A percentile compares a stretch with the other conserved stretches of the same genome.
Evolutionary conservation across 2,329 filamentous ascomycete genomes (phyloP).

Genomic region (Cytospora piceae): DNA sequence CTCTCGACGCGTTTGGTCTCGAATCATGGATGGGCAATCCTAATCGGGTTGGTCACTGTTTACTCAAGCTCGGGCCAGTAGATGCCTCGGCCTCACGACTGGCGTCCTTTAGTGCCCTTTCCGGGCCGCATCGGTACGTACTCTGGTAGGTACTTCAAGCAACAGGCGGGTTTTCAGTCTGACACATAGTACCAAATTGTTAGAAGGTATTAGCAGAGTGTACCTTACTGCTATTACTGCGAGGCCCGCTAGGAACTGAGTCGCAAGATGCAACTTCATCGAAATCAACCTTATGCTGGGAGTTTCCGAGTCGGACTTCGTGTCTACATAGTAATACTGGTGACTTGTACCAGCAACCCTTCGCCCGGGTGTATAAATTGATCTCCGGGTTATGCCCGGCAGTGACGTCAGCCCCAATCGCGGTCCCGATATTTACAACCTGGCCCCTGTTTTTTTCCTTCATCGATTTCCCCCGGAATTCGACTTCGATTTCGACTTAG

Average conservation of each 20-base stretch:
- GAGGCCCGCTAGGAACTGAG: too few species aligned
- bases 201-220: too few species aligned
- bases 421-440: slow-evolving; percentile 15
- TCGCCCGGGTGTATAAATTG: not conserved
- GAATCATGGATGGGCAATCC: slow-evolving; percentile 3
- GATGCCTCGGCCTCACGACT: not conserved
- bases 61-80: slow-evolving; percentile 19
- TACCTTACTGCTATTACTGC: too few species aligned
- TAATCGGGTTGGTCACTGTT: slow-evolving; percentile 8
- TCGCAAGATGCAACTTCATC: too few species aligned
- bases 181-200: too few species aligned
- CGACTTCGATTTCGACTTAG: not conserved
- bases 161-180: too few species aligned
- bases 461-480: not conserved
- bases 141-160: too few species aligned
- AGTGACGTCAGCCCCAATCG: slow-evolving; percentile 21
- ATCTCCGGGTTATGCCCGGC: slow-evolving; percentile 7
- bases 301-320: too few species aligned
- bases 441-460: slow-evolving; percentile 19
- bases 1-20: slow-evolving; percentile 20
- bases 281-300: too few species aligned
- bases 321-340: too few species aligned
- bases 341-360: too few species aligned
- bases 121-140: not conserved
- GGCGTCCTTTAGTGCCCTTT: too few species aligned